Conservation (phyloP, 2,329 filamentous ascomycete genomes). For the Arthrobotrys iridis region DNA sequence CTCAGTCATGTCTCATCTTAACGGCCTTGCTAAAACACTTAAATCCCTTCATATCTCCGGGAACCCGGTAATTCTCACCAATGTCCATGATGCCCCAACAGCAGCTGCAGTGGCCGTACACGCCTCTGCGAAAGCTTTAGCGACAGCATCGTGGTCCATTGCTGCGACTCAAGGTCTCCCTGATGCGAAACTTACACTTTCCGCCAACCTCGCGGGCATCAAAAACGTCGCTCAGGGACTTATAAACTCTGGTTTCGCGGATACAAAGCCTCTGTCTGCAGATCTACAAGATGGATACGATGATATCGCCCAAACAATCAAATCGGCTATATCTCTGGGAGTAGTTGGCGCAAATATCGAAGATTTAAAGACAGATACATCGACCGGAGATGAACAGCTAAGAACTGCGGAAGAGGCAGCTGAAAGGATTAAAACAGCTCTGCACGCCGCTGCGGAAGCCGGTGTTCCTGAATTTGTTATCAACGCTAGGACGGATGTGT, state of each 20-base stretch:
- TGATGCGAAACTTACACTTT: constrained; percentile 66
- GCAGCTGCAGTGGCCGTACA: constrained; percentile 63
- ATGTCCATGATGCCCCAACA: constrained; percentile 68
- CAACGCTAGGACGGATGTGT: constrained; percentile 70
- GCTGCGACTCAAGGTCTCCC: constrained; percentile 64
- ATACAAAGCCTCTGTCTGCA: constrained; percentile 64
- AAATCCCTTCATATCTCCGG: constrained; percentile 66
- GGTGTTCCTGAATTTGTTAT: constrained; percentile 69
- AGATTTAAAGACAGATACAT: constrained; percentile 63
- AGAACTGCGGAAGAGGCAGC: constrained; percentile 65
- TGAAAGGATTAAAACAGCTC: constrained; percentile 63
- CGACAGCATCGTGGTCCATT: constrained; percentile 67
- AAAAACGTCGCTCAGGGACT: constrained; percentile 63
- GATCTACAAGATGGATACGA: constrained; percentile 72
- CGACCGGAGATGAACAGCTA: constrained; percentile 59
- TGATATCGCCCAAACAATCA: constrained; percentile 64
- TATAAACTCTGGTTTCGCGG: constrained; percentile 22
- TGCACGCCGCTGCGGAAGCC: constrained; percentile 63
- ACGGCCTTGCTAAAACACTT: constrained; percentile 59
- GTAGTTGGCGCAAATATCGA: constrained; percentile 71
- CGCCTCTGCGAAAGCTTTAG: constrained; percentile 64
- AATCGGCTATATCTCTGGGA: constrained; percentile 65
- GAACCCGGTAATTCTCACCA: constrained; percentile 67
- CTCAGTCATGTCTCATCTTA: constrained; percentile 15
- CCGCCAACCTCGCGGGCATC: constrained; percentile 66